phyloP scores from a whole-genome alignment of 768 basidiomycete species.

The Pleurotus tuber-regium region DNA sequence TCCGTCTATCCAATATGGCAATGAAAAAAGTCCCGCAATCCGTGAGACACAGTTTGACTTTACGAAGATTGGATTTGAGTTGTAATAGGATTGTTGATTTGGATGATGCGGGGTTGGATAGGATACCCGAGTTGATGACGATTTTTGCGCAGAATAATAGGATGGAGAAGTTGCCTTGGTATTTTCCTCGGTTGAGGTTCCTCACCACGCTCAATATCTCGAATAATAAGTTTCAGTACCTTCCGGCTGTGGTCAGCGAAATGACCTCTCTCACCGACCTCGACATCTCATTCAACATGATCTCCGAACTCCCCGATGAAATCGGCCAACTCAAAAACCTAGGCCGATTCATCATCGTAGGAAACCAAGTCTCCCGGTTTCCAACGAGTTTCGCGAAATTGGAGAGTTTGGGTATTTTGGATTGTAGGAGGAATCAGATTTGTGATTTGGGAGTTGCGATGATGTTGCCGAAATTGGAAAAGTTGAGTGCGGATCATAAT shows the following conservation, averaged over 20 bases:
- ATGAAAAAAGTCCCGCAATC: slow-evolving; percentile 91
- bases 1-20: slow-evolving; percentile 87
- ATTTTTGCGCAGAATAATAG: slow-evolving; percentile 90
- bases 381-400: slow-evolving; percentile 61
- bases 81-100: slow-evolving; percentile 90
- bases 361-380: slow-evolving; percentile 75
- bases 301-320: slow-evolving; percentile 76
- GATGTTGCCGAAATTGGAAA: slow-evolving; percentile 65
- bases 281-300: slow-evolving; percentile 93
- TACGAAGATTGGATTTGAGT: slow-evolving; percentile 84
- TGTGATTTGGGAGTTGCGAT: slow-evolving; percentile 69
- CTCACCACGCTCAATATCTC: slow-evolving; percentile 88
- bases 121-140: slow-evolving; percentile 63
- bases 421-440: slow-evolving; percentile 85
- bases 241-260: slow-evolving; percentile 75
- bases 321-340: slow-evolving; percentile 69
- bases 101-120: slow-evolving; percentile 80
- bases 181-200: slow-evolving; percentile 70
- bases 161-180: slow-evolving; percentile 81
- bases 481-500: slow-evolving; percentile 80
- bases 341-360: slow-evolving; percentile 76
- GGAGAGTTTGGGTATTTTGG: slow-evolving; percentile 62
- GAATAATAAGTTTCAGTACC: slow-evolving; percentile 84
- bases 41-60: slow-evolving; percentile 68
- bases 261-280: slow-evolving; percentile 77